Evolutionary conservation across 2,329 filamentous ascomycete genomes (phyloP).

Genomic region (Scedosporium aurantiacum): DNA sequence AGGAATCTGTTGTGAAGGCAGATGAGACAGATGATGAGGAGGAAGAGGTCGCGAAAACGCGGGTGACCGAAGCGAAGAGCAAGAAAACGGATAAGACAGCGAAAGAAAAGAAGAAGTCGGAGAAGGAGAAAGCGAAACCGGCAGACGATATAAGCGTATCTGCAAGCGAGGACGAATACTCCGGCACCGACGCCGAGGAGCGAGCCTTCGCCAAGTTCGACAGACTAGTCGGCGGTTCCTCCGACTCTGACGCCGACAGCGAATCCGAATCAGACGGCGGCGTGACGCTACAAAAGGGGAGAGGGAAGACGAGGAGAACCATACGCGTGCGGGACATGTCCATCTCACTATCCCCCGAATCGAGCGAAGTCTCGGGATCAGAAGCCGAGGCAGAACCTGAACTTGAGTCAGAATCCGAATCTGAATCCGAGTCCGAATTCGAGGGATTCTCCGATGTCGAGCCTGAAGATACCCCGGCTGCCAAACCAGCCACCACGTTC

Average conservation of each 20-base stretch:
- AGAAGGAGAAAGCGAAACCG: constrained; percentile 6
- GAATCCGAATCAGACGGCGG: constrained; percentile 17
- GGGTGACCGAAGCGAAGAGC: constrained; percentile 13
- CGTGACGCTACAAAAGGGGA: constrained; percentile 1
- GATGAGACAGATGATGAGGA: constrained; percentile 11
- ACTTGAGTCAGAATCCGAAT: constrained; percentile 9
- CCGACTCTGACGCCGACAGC: constrained; percentile 22
- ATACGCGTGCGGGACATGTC: constrained; percentile 23
- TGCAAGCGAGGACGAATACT: constrained; percentile 1
- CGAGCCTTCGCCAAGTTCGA: constrained; percentile 32
- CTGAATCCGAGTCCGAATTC: constrained; percentile 16
- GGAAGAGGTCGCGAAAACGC: constrained; percentile 11
- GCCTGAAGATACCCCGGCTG: constrained; percentile 13
- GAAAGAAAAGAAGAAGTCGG: constrained; percentile 6
- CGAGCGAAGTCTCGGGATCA: constrained; percentile 2
- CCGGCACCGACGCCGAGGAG: constrained; percentile 17
- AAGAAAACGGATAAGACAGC: constrained; percentile 18
- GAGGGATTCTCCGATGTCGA: constrained; percentile 17
- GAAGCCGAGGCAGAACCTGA: constrained; percentile 9
- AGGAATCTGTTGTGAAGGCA: constrained; percentile 20
- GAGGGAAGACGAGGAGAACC: constrained; percentile 9
- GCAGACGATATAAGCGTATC: neutral
- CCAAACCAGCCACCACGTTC: constrained; percentile 10
- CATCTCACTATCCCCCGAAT: constrained; percentile 9
- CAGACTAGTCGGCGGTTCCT: constrained; percentile 32